Evolutionary conservation across 352 stramenopile genomes (phyloP), one percentile per base, ranked within the genome.

Genomic region (Nothophytophthora sp.): DNA sequence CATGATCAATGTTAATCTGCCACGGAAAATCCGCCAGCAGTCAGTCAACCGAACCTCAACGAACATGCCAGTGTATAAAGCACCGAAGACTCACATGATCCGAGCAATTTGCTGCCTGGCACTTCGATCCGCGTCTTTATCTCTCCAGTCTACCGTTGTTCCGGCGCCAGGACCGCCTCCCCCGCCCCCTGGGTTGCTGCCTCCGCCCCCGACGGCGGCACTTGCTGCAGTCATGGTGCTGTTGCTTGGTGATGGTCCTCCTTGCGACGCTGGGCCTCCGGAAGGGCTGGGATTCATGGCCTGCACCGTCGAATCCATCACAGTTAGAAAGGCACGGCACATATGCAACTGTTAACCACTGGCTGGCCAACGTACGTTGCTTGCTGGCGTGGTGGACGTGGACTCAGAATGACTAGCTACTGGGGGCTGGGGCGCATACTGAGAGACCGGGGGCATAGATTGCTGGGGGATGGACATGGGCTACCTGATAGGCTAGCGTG

Each of bases 1-100:
- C 81, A 93, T 95, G 18, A 95, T 95, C 43, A 95, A 63, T 20
- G 81, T 95, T 69, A 95, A 76, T 15, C 85, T 95, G 41, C 34
- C n/a, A n/a, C n/a, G n/a, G n/a, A n/a, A 18, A 63, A 15, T 22
- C 43, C 44, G 12, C 11, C 48, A 53, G 40, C 30, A 12, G 55
- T 60, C 34, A 64, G 47, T 60, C 19, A 51, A 41, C 35, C 34
- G 37, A 43, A 47, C 33, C n/a, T 22, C 39, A 32, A 55, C 22
- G 40, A 41, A 2, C 16, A 42, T 24, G 4, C 16, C 39, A 13
- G 50, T 36, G 23, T 52, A 51, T 24, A 19, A 36, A 19, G 22
- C 5, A 36, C 32, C 4, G 38, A 45, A 36, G 34, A 77, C 80
- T 24, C 73, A 95, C 85, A 95, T 95, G 68, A 95, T 93, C 55